Evolutionary conservation across 129 eudicot species (phyloP).

Genomic region (Chrysanthemum lavandulifolium): DNA sequence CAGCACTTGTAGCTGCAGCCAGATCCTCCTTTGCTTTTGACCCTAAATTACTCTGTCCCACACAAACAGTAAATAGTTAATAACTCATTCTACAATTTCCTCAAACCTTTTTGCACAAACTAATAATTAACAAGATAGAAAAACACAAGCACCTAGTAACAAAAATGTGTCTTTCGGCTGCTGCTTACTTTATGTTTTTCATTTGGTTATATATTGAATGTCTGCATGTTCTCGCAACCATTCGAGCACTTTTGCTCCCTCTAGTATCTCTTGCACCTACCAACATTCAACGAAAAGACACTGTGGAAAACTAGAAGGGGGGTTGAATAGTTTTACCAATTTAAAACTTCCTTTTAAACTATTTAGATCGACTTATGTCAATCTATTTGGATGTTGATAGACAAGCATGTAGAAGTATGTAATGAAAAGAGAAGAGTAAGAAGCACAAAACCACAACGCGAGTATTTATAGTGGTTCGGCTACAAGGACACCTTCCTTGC

Average conservation of each 20-base stretch:
- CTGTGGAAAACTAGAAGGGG: too few relatives aligned
- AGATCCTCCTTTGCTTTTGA: conserved; percentile 97
- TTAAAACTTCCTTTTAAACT: too few relatives aligned
- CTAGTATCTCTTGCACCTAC: conserved; percentile 87
- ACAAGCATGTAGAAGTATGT: too few relatives aligned
- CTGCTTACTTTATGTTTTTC: conserved; percentile 23
- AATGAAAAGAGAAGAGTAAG: too few relatives aligned
- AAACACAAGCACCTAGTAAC: conserved; percentile 28
- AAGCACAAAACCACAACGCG: too few relatives aligned
- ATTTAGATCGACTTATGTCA: too few relatives aligned
- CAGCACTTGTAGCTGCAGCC: conserved; percentile 97
- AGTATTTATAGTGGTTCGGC: too few relatives aligned
- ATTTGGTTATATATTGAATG: conserved; percentile 55
- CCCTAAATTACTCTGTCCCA: conserved; percentile 91
- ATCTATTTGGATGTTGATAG: too few relatives aligned
- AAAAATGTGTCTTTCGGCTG: conserved; percentile 27
- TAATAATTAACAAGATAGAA: background rate
- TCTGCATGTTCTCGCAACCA: conserved; percentile 84
- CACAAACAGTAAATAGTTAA: conserved; percentile 11
- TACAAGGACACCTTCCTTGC: too few relatives aligned
- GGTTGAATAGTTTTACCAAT: too few relatives aligned
- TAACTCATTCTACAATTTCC: conserved; percentile 2
- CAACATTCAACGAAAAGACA: background rate
- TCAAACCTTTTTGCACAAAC: conserved; percentile 9
- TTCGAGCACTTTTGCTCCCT: conserved; percentile 96